Percentiles rank a stretch among this genome's conserved stretches.
These are phyloP conservation scores for Prunus padus DNA, from an alignment of 306 rosid species.

Conservation along the genomic window DNA sequence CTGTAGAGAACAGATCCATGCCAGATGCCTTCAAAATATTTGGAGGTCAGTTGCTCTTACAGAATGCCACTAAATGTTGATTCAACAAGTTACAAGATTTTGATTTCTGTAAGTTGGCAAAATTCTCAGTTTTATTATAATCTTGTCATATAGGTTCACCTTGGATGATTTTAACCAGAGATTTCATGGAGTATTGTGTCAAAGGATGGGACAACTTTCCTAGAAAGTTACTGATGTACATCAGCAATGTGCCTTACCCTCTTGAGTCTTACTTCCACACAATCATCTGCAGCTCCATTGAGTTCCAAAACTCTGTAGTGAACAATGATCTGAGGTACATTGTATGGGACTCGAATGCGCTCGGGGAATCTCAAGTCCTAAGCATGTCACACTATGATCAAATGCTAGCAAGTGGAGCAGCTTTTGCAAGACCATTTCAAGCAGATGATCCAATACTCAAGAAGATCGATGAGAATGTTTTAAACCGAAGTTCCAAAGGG, in stretches of 20 bases:
- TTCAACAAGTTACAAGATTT: not conserved
- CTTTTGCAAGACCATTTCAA: slow-evolving; percentile 58
- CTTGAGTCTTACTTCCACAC: slow-evolving; percentile 70
- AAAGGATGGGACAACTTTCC: slow-evolving; percentile 75
- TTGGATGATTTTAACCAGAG: slow-evolving; percentile 61
- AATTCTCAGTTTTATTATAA: not conserved
- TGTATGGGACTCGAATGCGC: slow-evolving; percentile 39
- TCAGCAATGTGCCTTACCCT: slow-evolving; percentile 64
- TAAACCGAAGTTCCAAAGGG: slow-evolving; percentile 35
- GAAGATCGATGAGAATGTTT: slow-evolving; percentile 49
- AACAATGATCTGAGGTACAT: slow-evolving; percentile 47
- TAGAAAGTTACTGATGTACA: slow-evolving; percentile 63
- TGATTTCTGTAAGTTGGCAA: not conserved
- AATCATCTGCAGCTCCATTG: slow-evolving; percentile 55
- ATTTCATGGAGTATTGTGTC: slow-evolving; percentile 60
- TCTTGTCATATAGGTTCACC: slow-evolving; percentile 54
- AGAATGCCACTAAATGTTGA: no score
- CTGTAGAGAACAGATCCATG: slow-evolving; percentile 51
- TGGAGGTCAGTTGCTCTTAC: slow-evolving; percentile 40
- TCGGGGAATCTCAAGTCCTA: slow-evolving; percentile 42
- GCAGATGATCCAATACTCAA: slow-evolving; percentile 41
- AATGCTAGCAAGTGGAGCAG: slow-evolving; percentile 45
- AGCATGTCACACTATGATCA: slow-evolving; percentile 47
- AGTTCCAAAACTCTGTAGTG: slow-evolving; percentile 46
- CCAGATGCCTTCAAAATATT: slow-evolving; percentile 64